Base-by-base conservation (phyloP, 345 rosid species). In the Bruguiera parviflora region DNA sequence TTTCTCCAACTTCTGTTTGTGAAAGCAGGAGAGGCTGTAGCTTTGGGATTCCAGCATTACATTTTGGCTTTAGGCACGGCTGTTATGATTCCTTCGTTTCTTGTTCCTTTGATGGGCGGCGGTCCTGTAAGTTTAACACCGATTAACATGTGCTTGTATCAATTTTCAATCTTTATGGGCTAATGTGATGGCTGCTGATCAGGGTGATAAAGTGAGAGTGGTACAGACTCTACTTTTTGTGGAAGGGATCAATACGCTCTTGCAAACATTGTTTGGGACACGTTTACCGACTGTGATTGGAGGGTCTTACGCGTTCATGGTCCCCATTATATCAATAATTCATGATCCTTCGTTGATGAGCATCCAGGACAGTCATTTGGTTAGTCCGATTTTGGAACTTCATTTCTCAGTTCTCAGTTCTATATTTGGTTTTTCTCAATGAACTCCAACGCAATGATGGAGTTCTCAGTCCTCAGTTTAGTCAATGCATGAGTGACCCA, bases 101-200 rank as follows among this genome's bases (percentile, higher is more conserved):
- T 95, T 71, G 98, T 95, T 77, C 98, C 97, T 67, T 74, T 90
- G 78, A 95, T 95, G 98, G 99, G 98, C 69, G 98, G 99, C 61
- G 73, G 75, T 78, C 88, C 85, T 81, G 99, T 95, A 76, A 85
- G 94, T 75, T 55, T 21, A 56, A 56, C 28, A 4, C 19, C 3
- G 49, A 43, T 43, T 13, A 43, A 43, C 18, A 65, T 47, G 9
- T 65, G 52, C 39, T 43, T 76, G 39, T 22, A 32, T 49, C 37
- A 32, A 37, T 25, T 67, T 19, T n/a, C 16, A 35, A 49, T 63
- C 53, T 19, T 22, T 52, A 5, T 5, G 35, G n/a, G 13, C 35
- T 20, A 58, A 63, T 70, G 51, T 37, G 70, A 29, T 79, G 80
- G 65, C n/a, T 60, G 49, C 76, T 58, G 49, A 13, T 43, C 77